Evolutionary conservation across 2,329 filamentous ascomycete species (phyloP).

Genomic region (Trichothecium roseum): DNA sequence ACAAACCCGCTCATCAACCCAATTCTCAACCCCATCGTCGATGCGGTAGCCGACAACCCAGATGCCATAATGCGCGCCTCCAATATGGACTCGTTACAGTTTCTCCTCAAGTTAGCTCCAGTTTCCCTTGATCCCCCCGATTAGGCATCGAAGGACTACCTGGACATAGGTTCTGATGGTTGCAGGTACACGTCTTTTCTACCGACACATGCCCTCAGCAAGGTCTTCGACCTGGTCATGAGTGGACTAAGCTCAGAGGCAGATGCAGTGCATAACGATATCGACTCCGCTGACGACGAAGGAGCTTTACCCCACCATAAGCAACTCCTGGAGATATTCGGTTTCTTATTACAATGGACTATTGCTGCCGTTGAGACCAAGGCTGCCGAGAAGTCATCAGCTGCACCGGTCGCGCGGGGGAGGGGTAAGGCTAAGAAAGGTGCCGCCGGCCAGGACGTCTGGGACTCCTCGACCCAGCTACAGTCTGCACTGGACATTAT

Average conservation of each 20-base stretch:
- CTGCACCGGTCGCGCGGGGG: conserved; percentile 56
- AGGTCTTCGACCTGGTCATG: conserved; percentile 82
- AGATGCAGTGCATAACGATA: conserved; percentile 73
- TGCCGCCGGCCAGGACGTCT: conserved; percentile 67
- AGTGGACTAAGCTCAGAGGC: conserved; percentile 79
- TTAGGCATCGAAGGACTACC: not conserved
- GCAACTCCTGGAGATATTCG: conserved; percentile 84
- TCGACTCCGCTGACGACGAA: conserved; percentile 80
- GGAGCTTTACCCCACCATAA: conserved; percentile 81
- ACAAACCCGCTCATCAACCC: conserved; percentile 71
- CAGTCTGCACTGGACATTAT: conserved; percentile 85
- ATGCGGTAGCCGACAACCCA: conserved; percentile 83
- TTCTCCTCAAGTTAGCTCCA: conserved; percentile 86
- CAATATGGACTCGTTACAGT: conserved; percentile 87
- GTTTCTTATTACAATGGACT: conserved; percentile 89
- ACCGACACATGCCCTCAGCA: conserved; percentile 75
- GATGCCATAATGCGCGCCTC: conserved; percentile 72
- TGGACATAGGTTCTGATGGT: not conserved
- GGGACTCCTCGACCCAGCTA: conserved; percentile 84
- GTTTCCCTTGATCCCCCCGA: not conserved
- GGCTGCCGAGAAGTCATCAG: conserved; percentile 75
- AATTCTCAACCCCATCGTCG: conserved; percentile 83
- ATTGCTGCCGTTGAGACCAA: conserved; percentile 91
- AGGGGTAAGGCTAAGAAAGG: conserved; percentile 69
- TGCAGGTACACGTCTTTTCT: conserved; percentile 73